Evolutionary conservation across 228 moss, liverwort and hornwort species (phyloP).

Genomic region (Sphagnum fallax): DNA sequence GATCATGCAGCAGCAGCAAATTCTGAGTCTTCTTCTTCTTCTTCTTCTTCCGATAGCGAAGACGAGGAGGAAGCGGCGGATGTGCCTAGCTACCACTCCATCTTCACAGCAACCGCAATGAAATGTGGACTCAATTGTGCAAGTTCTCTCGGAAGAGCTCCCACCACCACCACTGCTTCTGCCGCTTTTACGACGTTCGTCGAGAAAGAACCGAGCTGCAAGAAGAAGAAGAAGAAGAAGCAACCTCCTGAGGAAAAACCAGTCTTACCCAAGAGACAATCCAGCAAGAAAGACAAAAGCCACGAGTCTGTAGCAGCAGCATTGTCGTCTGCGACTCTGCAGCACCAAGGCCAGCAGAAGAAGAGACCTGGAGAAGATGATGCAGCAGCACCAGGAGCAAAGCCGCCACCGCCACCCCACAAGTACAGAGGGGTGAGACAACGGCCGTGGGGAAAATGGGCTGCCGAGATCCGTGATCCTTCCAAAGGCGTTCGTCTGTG

Average conservation of each 20-base stretch:
- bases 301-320: no score
- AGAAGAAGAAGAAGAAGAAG: no score
- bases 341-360: no score
- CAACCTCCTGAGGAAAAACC: no score
- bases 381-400: no score
- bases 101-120: constrained; percentile 60
- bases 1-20: not conserved
- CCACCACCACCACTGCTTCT: no score
- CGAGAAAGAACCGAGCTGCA: no score
- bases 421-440: constrained; percentile 84
- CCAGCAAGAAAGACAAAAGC: no score
- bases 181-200: no score
- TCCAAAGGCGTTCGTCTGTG: constrained; percentile 74
- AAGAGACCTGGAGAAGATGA: not conserved
- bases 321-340: no score
- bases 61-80: constrained; percentile 38
- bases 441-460: constrained; percentile 91
- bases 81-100: constrained; percentile 44
- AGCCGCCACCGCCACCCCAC: not conserved
- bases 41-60: constrained; percentile 30
- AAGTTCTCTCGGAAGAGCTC: constrained; percentile 14
- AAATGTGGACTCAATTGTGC: constrained; percentile 65
- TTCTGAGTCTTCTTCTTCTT: no score
- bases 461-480: constrained; percentile 83
- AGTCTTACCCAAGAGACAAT: no score